Conservation (phyloP, 495 filamentous ascomycete genomes). For the Bombardia bombarda region DNA sequence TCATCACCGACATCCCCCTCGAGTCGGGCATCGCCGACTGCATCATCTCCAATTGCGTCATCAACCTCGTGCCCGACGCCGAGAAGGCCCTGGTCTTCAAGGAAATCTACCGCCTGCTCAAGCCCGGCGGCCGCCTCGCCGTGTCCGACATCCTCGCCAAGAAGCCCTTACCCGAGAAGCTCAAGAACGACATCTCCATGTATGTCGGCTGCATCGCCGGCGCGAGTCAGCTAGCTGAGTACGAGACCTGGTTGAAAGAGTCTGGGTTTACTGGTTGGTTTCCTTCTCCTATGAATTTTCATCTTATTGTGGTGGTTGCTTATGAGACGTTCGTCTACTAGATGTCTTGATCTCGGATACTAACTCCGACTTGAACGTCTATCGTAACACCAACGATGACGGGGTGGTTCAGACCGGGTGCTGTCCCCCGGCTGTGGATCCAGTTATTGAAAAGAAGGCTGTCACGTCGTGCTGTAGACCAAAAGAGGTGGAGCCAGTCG, state of each 20-base stretch:
- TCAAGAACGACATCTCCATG: slow-evolving; percentile 41
- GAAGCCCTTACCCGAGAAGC: slow-evolving; percentile 39
- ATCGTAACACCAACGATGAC: slow-evolving; percentile 31
- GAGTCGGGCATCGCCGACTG: slow-evolving; percentile 39
- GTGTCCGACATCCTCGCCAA: slow-evolving; percentile 58
- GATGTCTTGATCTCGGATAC: slow-evolving; percentile 48
- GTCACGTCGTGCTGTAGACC: slow-evolving; percentile 6
- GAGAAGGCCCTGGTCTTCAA: slow-evolving; percentile 52
- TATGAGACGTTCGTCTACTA: slow-evolving; percentile 16
- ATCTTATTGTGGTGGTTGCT: neutral
- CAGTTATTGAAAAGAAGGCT: slow-evolving; percentile 6
- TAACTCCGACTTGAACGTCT: slow-evolving; percentile 50
- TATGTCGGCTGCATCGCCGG: slow-evolving; percentile 58
- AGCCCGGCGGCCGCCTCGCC: slow-evolving; percentile 53
- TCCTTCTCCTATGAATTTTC: neutral
- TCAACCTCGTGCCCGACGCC: slow-evolving; percentile 53
- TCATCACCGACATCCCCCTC: slow-evolving; percentile 47
- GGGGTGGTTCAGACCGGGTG: too few relatives aligned
- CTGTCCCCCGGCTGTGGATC: too few relatives aligned
- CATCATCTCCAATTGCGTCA: slow-evolving; percentile 51
- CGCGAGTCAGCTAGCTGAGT: slow-evolving; percentile 45
- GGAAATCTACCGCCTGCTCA: slow-evolving; percentile 56
- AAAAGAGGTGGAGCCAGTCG: too few relatives aligned
- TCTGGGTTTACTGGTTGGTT: slow-evolving; percentile 48
- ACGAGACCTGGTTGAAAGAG: slow-evolving; percentile 45